Evolutionary conservation across 768 basidiomycete species (phyloP).

Genomic region (Kwoniella botswanensis): DNA sequence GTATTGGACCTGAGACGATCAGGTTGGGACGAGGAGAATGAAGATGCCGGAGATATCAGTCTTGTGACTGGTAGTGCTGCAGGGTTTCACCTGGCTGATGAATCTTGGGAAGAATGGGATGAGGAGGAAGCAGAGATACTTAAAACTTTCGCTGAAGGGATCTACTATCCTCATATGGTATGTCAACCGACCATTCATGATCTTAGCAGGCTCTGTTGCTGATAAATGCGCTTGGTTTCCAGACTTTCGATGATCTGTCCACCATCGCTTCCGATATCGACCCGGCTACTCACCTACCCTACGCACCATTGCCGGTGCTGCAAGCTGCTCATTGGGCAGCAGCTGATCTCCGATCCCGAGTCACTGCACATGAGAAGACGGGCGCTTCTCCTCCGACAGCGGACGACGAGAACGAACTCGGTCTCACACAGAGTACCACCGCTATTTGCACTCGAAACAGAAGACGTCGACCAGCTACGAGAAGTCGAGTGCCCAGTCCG

Average conservation of each 20-base stretch:
- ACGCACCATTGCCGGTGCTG: constrained; percentile 69
- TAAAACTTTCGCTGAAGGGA: constrained; percentile 73
- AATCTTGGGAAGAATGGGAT: constrained; percentile 44
- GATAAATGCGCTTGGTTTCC: constrained; percentile 21
- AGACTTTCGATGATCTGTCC: constrained; percentile 82
- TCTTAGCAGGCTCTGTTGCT: background rate
- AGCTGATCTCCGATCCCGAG: constrained; percentile 52
- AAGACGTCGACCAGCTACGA: constrained; percentile 33
- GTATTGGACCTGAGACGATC: constrained; percentile 68
- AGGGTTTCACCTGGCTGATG: constrained; percentile 2
- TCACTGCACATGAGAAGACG: constrained; percentile 28
- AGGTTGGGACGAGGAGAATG: constrained; percentile 43
- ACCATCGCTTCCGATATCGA: constrained; percentile 75
- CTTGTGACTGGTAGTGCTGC: background rate
- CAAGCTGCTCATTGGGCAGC: constrained; percentile 78
- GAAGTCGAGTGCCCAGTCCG: constrained; percentile 43
- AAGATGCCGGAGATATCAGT: constrained; percentile 29
- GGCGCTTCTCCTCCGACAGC: constrained; percentile 1
- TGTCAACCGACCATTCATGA: constrained; percentile 29
- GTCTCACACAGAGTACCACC: constrained; percentile 65
- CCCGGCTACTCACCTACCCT: constrained; percentile 70
- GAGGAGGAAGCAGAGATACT: constrained; percentile 69
- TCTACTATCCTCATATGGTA: constrained; percentile 88
- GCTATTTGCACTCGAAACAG: constrained; percentile 60
- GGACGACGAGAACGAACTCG: constrained; percentile 63